phyloP scores from a whole-genome alignment of 257 asterid species.

The Nicotiana otophora region DNA sequence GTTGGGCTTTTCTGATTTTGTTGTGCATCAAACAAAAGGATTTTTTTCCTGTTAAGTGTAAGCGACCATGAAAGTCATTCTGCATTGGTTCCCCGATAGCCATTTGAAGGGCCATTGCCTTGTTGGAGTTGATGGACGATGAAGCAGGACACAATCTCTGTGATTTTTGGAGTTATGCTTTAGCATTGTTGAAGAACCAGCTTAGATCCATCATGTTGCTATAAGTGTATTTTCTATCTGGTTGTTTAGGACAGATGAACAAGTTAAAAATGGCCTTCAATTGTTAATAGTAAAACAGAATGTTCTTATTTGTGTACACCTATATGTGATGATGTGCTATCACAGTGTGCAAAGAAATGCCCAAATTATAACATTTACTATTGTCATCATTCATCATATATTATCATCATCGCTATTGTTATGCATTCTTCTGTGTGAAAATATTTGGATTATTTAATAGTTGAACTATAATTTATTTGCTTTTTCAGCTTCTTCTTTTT shows the following conservation, averaged over 20 bases:
- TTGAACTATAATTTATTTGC: background rate
- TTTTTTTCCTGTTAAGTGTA: background rate
- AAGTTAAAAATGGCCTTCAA: background rate
- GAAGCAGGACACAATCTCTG: background rate
- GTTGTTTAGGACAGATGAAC: background rate
- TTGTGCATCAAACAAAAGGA: background rate
- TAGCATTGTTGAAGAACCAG: background rate
- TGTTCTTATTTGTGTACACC: background rate
- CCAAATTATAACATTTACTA: background rate
- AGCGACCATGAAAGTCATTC: background rate
- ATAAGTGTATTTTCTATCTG: background rate
- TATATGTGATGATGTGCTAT: background rate
- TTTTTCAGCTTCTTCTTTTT: background rate
- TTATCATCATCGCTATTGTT: background rate
- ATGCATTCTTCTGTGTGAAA: background rate
- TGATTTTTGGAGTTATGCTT: background rate
- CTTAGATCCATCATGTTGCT: background rate
- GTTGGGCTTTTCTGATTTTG: background rate
- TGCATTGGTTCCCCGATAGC: background rate
- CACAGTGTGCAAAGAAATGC: background rate
- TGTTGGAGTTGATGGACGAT: background rate
- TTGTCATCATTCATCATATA: background rate
- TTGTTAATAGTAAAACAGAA: background rate
- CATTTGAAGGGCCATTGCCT: background rate
- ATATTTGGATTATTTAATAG: slow-evolving; percentile 2